Percentiles rank a stretch among this genome's conserved stretches.
phyloP scores from a whole-genome alignment of 257 asterid species.

The Nicotiana undulata region DNA sequence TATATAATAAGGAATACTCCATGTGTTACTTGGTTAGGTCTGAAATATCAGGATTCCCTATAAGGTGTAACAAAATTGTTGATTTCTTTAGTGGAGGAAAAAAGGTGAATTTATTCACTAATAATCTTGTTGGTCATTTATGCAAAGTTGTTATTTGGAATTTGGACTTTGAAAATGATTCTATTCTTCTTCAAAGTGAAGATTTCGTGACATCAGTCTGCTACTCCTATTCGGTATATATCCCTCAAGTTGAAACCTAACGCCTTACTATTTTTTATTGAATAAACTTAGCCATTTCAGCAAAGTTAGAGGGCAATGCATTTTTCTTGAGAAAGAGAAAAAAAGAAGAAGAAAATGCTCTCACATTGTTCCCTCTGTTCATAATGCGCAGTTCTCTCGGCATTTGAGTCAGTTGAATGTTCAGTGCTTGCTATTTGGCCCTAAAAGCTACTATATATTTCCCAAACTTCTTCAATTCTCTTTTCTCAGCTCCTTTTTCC shows the following conservation, averaged over 20 bases:
- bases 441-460: background rate
- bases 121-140: background rate
- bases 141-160: background rate
- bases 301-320: constrained; percentile 14
- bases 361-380: background rate
- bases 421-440: background rate
- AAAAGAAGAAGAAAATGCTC: background rate
- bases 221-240: constrained; percentile 11
- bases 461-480: background rate
- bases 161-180: background rate
- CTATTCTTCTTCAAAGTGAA: constrained; percentile 40
- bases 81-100: background rate
- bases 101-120: background rate
- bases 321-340: constrained; percentile 8
- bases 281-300: background rate
- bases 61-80: background rate
- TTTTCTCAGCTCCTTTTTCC: too few species aligned
- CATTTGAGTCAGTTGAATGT: background rate
- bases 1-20: background rate
- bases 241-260: constrained; percentile 14
- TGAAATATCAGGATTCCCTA: background rate
- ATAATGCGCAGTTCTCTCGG: background rate
- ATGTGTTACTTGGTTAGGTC: background rate
- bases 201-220: constrained; percentile 17
- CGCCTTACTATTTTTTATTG: background rate